phyloP scores from a whole-genome alignment of 371 early-diverging fungal genomes.

The Rhizopus sp. region DNA sequence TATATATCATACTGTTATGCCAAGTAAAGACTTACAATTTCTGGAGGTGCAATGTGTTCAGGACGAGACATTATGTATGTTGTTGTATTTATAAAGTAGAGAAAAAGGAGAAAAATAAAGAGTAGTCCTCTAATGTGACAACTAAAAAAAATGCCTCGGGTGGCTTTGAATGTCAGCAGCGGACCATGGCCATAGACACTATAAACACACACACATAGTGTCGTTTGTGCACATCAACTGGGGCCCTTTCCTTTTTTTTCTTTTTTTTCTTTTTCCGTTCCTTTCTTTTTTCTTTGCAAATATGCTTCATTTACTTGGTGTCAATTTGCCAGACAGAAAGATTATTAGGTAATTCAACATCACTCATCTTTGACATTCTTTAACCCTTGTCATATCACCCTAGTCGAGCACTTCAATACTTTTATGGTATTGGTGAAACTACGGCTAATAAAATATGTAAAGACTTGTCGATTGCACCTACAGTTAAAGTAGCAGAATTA shows the following conservation, averaged over 20 bases:
- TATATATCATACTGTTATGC: neutral
- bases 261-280: neutral
- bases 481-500: slow-evolving; percentile 81
- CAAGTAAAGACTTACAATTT: slow-evolving; percentile 69
- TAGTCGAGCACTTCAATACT: slow-evolving; percentile 71
- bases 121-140: neutral
- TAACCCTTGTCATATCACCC: neutral
- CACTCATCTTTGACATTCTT: neutral
- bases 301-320: slow-evolving; percentile 93
- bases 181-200: neutral
- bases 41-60: slow-evolving; percentile 96
- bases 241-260: neutral
- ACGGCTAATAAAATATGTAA: slow-evolving; percentile 80
- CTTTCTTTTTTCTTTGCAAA: neutral
- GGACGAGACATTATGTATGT: slow-evolving; percentile 79
- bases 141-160: neutral
- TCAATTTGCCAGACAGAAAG: slow-evolving; percentile 92
- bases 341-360: slow-evolving; percentile 55
- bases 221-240: neutral
- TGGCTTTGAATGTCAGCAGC: slow-evolving; percentile 20
- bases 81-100: slow-evolving; percentile 8
- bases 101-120: slow-evolving; percentile 12
- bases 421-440: slow-evolving; percentile 90
- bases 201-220: slow-evolving; percentile 5
- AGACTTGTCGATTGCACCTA: slow-evolving; percentile 75